Base-by-base conservation (phyloP, 148 eudicot species). In the Amaranthus cruentus region DNA sequence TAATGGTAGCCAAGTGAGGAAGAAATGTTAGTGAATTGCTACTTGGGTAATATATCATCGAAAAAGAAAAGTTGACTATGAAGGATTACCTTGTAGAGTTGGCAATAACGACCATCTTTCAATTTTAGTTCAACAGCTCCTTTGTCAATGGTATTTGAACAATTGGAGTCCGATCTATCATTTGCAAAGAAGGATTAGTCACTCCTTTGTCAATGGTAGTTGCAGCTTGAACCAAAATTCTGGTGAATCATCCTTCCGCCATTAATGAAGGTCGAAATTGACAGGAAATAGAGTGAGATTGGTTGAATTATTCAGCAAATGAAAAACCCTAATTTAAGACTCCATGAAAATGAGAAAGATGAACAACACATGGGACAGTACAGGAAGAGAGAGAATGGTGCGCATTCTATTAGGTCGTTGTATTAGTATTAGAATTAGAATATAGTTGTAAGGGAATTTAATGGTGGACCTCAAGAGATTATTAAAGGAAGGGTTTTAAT, bases 321-420 rank as follows among this genome's bases (percentile, higher is more conserved):
- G 38, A 43, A 42, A 80, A 86, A 86, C 87, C 89, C 87, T 71
- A 21, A 54, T 53, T 54, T 52, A 55, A 46, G 55, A 47, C 63
- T 70, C 65, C 72, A 76, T 59, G 66, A 59, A 18, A 68, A 56
- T 15, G 70, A 57, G 21, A 76, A 74, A 63, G 68, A 70, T 66
- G 72, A 82, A 47, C 79, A 71, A 70, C 79, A 74, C 87, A 84
- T 80, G 75, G 79, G 62, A 28, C 43, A 55, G 61, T 14, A 4
- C 6, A 4, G 8, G 66, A 6, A 11, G 70, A 42, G 71, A 55
- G 73, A 8, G 50, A 21, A 64, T 66, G 83, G 79, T 69, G 80
- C 71, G 81, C 71, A 76, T 68, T 79, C 80, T 73, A 76, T 79
- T 13, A 81, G 79, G 81, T 80, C 83, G 77, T 75, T 83, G 18